Evolutionary conservation across 805 yeast species (phyloP).

Genomic region (Candida gorgasii): DNA sequence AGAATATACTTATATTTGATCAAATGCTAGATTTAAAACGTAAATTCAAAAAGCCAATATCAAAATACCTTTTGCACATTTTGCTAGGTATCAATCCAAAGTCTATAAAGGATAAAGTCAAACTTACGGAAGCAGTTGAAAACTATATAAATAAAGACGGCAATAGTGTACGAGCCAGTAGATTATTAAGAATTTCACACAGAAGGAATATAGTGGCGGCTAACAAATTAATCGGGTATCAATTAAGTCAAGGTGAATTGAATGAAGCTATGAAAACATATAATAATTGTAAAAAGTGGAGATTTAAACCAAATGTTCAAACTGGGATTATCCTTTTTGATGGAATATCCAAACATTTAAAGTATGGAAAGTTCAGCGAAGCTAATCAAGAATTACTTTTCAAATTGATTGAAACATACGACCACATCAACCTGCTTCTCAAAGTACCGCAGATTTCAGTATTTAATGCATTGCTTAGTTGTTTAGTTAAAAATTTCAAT

Average conservation of each 20-base stretch:
- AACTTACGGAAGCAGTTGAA: constrained; percentile 54
- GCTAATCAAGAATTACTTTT: not conserved
- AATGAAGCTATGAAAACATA: constrained; percentile 52
- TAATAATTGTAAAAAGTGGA: constrained; percentile 63
- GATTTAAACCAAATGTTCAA: constrained; percentile 51
- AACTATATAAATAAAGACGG: constrained; percentile 54
- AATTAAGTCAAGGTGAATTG: constrained; percentile 33
- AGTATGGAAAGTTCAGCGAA: constrained; percentile 3
- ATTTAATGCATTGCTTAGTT: constrained; percentile 39
- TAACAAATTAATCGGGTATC: constrained; percentile 59
- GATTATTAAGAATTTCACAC: constrained; percentile 49
- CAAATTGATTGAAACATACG: constrained; percentile 1
- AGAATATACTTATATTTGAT: constrained; percentile 27
- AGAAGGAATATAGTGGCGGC: constrained; percentile 57
- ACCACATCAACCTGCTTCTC: not conserved
- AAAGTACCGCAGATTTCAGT: constrained; percentile 20
- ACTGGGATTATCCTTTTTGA: constrained; percentile 36
- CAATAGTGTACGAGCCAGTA: constrained; percentile 50
- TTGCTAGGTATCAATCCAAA: constrained; percentile 60
- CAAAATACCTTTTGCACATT: constrained; percentile 50
- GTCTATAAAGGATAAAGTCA: constrained; percentile 57
- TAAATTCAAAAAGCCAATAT: constrained; percentile 28
- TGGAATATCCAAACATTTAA: constrained; percentile 27
- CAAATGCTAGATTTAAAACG: constrained; percentile 28
- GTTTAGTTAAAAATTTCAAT: constrained; percentile 33